Evolutionary conservation across 441 rosid genomes (phyloP), one percentile per base, ranked within the genome.

Genomic region (Bruguiera hainesii): DNA sequence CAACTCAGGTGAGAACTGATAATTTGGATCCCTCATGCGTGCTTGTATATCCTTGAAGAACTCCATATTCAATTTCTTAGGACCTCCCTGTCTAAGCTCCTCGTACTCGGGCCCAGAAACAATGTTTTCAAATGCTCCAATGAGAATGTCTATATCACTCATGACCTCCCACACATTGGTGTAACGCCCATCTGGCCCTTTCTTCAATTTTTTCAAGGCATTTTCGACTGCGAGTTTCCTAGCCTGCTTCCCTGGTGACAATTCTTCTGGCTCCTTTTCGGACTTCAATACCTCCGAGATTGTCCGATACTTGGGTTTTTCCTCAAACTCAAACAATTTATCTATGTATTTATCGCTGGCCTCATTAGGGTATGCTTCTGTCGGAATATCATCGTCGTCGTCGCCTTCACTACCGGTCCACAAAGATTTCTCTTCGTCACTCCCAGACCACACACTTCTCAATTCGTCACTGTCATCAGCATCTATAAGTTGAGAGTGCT

Each of bases 401-500:
- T 91, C 98, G 0, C 87, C 88, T 80, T 94, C 97, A 28, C 87
- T 85, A n/a, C 98, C 97, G 0, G 96, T 94, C 96, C 98, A 94
- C 35, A 94, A 71, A 16, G 90, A 84, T 85, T 88, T 91, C 77
- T 91, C 96, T 68, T 94, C 97, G 3, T 91, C 98, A 57, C 97
- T 91, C 48, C 85, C 92, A 23, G 97, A 91, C 93, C 96, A 94
- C 25, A 94, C 88, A 23, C 96, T 87, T 72, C 79, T 63, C 56
- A 91, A 73, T 71, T 91, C 96, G 70, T 91, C 97, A 65, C 97
- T 91, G 56, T 94, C 97, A 75, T 89, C 92, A 1, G 84, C 97
- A 80, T 94, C 89, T 28, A 89, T 84, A 60, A 50, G 75, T 67
- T 85, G 83, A 0, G 92, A 88, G 64, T 75, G 83, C 68, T 85